Base-by-base conservation (phyloP, 768 basidiomycete species). In the Serendipita indica region DNA sequence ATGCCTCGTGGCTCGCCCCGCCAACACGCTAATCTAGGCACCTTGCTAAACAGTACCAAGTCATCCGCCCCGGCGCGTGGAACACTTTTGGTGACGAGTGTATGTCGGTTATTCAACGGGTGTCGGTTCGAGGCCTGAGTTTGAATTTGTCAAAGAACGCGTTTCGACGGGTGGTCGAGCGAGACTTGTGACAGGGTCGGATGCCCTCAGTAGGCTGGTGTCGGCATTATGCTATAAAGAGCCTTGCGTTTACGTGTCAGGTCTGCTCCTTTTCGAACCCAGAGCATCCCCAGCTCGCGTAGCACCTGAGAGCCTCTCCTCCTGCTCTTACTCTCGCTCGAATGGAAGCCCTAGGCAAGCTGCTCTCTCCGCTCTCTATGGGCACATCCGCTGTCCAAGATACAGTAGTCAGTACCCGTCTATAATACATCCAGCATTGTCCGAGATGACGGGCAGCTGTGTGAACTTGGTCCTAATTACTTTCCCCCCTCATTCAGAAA, bases 371-470 rank as follows among this genome's bases (percentile, higher is more conserved):
- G 6, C 70, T 84, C 58, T 80, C 78, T 60, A 77, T 81, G 72
- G 80, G 78, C 64, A 79, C 82, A 32, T 77, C 75, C 39, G 80
- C 86, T 32, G 73, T 89, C 34, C 85, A 88, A 63, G 87, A 89
- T 64, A 89, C 87, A 35, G 73, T 89, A 37, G 87, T 87, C 68
- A 57, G 77, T 69, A 28, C 57, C 25, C 33, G 22, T 14, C 32
- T 25, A 46, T 46, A 46, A 12, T 25, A 14, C 22, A 12, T 25
- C 45, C 49, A n/a, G n/a, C n/a, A n/a, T n/a, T n/a, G n/a, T n/a
- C n/a, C n/a, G n/a, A n/a, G n/a, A n/a, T n/a, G n/a, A n/a, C n/a
- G n/a, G n/a, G n/a, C n/a, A n/a, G n/a, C n/a, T n/a, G n/a, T n/a
- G 20, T 30, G 49, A 27, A 27, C 32, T 7, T 27, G 10, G 22